Evolutionary conservation across 805 yeast genomes (phyloP).

Genomic region (Zygoascus bituminiphila): DNA sequence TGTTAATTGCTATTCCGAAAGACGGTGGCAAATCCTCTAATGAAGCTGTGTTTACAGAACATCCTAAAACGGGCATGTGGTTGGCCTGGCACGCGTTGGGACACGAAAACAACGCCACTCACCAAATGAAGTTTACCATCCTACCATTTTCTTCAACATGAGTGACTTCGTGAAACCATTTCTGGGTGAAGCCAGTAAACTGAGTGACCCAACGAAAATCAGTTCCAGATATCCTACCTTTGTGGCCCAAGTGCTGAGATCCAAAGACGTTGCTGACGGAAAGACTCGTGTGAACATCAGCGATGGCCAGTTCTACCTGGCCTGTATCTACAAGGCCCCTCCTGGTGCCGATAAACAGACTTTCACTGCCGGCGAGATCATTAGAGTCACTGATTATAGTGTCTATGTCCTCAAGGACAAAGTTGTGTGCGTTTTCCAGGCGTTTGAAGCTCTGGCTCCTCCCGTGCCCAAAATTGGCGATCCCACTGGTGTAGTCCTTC

Average conservation of each 20-base stretch:
- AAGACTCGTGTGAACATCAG: background rate
- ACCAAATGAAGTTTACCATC: background rate
- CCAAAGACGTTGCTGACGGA: constrained; percentile 1
- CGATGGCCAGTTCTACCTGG: constrained; percentile 4
- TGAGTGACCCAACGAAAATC: constrained; percentile 1
- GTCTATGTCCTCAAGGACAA: constrained; percentile 1
- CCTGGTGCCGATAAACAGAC: background rate
- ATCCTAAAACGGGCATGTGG: no score
- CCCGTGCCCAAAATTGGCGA: constrained; percentile 9
- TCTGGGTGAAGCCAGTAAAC: background rate
- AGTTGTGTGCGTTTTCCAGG: background rate
- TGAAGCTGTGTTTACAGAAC: no score
- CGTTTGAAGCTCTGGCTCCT: background rate
- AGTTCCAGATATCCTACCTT: background rate
- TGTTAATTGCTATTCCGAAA: no score
- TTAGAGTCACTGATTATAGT: constrained; percentile 1
- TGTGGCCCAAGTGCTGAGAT: constrained; percentile 1
- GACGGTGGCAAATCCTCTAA: no score
- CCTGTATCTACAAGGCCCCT: background rate
- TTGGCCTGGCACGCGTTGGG: no score
- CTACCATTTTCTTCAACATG: background rate
- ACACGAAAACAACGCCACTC: constrained; percentile 2
- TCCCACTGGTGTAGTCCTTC: constrained; percentile 1
- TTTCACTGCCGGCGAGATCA: constrained; percentile 1
- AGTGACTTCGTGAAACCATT: constrained; percentile 1